phyloP scores from a whole-genome alignment of 257 asterid genomes.

The Solanum sitiens region DNA sequence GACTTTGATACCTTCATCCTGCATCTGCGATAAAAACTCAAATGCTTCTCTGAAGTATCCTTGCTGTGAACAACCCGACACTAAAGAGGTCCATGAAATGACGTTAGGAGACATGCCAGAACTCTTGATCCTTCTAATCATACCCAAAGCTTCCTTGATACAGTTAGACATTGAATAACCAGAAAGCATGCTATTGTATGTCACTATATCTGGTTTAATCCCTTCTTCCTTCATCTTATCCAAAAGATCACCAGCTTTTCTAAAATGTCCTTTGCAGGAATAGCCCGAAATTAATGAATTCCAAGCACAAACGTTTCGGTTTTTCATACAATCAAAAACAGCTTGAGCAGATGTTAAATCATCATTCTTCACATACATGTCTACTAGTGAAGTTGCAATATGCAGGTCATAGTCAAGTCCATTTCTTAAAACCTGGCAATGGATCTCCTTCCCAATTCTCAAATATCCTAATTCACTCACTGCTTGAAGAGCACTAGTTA shows the following conservation, averaged over 20 bases:
- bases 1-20: constrained; percentile 31
- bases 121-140: constrained; percentile 23
- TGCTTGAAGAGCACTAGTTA: constrained; percentile 45
- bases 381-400: constrained; percentile 37
- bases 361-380: constrained; percentile 48
- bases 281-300: constrained; percentile 50
- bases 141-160: constrained; percentile 33
- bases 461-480: constrained; percentile 26
- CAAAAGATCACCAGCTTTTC: constrained; percentile 26
- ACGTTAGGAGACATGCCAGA: constrained; percentile 41
- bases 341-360: constrained; percentile 28
- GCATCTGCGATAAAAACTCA: constrained; percentile 35
- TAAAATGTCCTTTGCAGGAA: constrained; percentile 31
- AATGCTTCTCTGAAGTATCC: constrained; percentile 32
- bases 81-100: constrained; percentile 59
- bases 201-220: constrained; percentile 36
- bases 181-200: constrained; percentile 49
- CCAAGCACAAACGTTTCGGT: constrained; percentile 40
- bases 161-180: constrained; percentile 36
- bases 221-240: constrained; percentile 39
- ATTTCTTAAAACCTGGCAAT: constrained; percentile 37
- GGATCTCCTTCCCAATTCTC: constrained; percentile 25
- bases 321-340: constrained; percentile 27
- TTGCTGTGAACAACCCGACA: constrained; percentile 47
- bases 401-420: constrained; percentile 29